phyloP scores from a whole-genome alignment of 2,329 filamentous ascomycete genomes.

The Ascochyta rabiei region DNA sequence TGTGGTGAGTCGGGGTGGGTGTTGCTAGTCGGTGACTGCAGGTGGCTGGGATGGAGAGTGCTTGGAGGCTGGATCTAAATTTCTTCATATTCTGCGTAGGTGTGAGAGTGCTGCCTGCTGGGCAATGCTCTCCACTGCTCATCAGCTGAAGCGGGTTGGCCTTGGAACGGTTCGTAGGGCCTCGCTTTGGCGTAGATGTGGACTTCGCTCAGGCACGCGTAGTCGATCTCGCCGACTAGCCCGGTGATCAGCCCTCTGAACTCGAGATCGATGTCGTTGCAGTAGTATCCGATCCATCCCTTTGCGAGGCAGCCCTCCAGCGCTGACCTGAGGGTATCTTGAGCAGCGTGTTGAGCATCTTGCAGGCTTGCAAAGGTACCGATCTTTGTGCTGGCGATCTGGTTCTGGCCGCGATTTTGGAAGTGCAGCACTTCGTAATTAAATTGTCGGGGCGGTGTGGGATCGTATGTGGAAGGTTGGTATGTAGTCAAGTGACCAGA shows the following conservation, averaged over 20 bases:
- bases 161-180: not conserved
- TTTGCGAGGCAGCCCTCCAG: not conserved
- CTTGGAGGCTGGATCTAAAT: not conserved
- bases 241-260: not conserved
- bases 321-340: not conserved
- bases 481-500: not conserved
- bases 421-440: conserved; percentile 1
- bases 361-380: not conserved
- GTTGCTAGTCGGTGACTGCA: not conserved
- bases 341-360: not conserved
- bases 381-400: not conserved
- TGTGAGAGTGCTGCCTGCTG: not conserved
- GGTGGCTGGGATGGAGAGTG: not conserved
- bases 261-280: not conserved
- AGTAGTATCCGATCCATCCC: not conserved
- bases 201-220: not conserved
- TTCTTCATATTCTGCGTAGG: not conserved
- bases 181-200: not conserved
- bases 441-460: not conserved
- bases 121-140: not conserved
- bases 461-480: not conserved
- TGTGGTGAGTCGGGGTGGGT: not conserved
- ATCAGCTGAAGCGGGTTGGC: not conserved
- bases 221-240: not conserved
- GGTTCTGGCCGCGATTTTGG: not conserved